Percentiles rank a stretch among this genome's conserved stretches.
Conservation (phyloP, 768 basidiomycete species). For the Russula lepida region DNA sequence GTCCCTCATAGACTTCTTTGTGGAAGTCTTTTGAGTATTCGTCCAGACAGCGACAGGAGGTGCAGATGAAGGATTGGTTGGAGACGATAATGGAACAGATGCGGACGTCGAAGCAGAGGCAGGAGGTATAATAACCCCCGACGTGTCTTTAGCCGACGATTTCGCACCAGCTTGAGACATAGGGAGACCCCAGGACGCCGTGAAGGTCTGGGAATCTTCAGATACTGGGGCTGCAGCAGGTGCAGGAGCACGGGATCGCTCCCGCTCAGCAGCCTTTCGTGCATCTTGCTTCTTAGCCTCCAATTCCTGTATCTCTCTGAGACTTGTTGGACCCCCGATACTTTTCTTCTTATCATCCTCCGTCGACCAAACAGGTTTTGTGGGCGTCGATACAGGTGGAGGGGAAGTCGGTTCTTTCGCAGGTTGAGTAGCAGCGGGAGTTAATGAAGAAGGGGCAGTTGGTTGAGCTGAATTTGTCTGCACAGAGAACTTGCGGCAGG, state of each 20-base stretch:
- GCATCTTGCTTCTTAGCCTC: slow-evolving; percentile 77
- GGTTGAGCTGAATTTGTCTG: slow-evolving; percentile 19
- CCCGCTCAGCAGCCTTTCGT: slow-evolving; percentile 65
- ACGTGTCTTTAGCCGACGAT: slow-evolving; percentile 22
- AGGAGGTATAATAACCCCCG: slow-evolving; percentile 35
- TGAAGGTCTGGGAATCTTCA: slow-evolving; percentile 56
- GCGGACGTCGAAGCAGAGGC: slow-evolving; percentile 34
- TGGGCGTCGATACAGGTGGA: slow-evolving; percentile 23
- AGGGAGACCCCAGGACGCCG: slow-evolving; percentile 77
- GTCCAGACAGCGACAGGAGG: slow-evolving; percentile 63
- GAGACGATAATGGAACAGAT: slow-evolving; percentile 25
- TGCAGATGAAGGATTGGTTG: slow-evolving; percentile 22
- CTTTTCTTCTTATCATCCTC: slow-evolving; percentile 61
- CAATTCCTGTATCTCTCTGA: slow-evolving; percentile 93
- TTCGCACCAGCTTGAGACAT: slow-evolving; percentile 64
- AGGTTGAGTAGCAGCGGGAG: slow-evolving; percentile 17
- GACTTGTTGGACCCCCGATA: slow-evolving; percentile 45
- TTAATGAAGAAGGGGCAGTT: slow-evolving; percentile 7
- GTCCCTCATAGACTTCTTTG: slow-evolving; percentile 95
- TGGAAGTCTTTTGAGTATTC: slow-evolving; percentile 42
- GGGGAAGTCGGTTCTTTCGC: slow-evolving; percentile 21
- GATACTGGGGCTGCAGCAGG: slow-evolving; percentile 31
- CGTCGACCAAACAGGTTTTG: slow-evolving; percentile 57
- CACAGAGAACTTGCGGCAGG: slow-evolving; percentile 9
- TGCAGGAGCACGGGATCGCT: slow-evolving; percentile 55